Percentiles rank a stretch among this genome's conserved stretches.
Evolutionary conservation across 495 filamentous ascomycete species (phyloP).

Genomic region (Clohesyomyces aquaticus): DNA sequence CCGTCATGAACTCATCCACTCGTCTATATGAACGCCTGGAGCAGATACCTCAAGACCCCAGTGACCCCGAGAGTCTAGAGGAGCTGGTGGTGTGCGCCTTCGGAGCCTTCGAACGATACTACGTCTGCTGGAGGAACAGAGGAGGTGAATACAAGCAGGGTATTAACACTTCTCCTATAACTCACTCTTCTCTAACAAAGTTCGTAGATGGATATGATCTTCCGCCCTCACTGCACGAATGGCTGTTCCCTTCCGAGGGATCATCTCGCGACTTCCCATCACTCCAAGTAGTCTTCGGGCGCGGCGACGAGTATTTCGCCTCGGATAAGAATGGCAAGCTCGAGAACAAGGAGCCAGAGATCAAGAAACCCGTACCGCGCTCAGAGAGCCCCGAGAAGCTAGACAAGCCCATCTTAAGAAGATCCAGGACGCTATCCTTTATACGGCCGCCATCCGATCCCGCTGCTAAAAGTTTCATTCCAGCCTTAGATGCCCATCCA

Average conservation of each 20-base stretch:
- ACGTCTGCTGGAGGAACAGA: constrained; percentile 38
- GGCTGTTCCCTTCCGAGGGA: constrained; percentile 50
- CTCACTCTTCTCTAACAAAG: background rate
- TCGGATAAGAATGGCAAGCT: constrained; percentile 51
- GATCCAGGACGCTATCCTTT: constrained; percentile 28
- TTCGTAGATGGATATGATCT: constrained; percentile 49
- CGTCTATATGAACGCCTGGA: constrained; percentile 34
- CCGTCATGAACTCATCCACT: constrained; percentile 27
- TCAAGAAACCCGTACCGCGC: constrained; percentile 17
- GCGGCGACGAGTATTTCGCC: constrained; percentile 51
- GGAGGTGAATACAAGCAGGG: constrained; percentile 37
- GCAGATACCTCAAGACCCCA: constrained; percentile 32
- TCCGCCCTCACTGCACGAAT: constrained; percentile 45
- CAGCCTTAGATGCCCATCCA: constrained; percentile 2
- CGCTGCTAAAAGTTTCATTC: background rate
- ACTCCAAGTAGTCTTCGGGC: constrained; percentile 50
- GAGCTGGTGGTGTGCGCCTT: constrained; percentile 38
- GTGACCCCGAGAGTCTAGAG: constrained; percentile 33
- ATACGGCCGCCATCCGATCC: constrained; percentile 23
- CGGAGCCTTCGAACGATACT: constrained; percentile 39
- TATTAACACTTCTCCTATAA: background rate
- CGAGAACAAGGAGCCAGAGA: constrained; percentile 29
- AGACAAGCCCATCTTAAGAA: constrained; percentile 26
- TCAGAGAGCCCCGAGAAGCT: constrained; percentile 7
- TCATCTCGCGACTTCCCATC: constrained; percentile 47